Evolutionary conservation across 768 basidiomycete genomes (phyloP).

Genomic region (Nidularia sp.): DNA sequence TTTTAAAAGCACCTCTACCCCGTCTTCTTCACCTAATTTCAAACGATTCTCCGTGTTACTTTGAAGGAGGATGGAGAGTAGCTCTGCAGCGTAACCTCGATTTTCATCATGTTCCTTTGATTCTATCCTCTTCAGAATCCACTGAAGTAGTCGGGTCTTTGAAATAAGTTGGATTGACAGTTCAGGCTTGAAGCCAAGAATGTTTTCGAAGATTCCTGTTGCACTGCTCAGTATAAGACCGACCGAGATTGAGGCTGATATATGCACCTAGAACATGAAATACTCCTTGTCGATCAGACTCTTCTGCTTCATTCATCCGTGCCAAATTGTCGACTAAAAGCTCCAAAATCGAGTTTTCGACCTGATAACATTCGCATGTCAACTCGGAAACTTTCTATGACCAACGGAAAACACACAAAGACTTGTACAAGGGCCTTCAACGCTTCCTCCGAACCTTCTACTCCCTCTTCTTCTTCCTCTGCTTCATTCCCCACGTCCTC

Average conservation of each 20-base stretch:
- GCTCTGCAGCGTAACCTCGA: constrained; percentile 87
- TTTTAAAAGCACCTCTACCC: constrained; percentile 73
- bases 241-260: neutral
- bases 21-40: constrained; percentile 66
- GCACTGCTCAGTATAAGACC: neutral
- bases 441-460: constrained; percentile 59
- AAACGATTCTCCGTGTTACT: constrained; percentile 65
- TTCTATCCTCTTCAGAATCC: constrained; percentile 77
- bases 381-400: constrained; percentile 1
- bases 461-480: constrained; percentile 62
- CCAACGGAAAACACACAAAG: constrained; percentile 50
- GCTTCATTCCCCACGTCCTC: constrained; percentile 89
- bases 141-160: constrained; percentile 72
- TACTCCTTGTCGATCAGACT: constrained; percentile 86
- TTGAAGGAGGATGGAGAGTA: constrained; percentile 89
- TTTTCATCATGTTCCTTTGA: constrained; percentile 82
- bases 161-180: constrained; percentile 66
- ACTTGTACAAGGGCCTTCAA: constrained; percentile 72
- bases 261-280: constrained; percentile 82
- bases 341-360: constrained; percentile 81
- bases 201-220: constrained; percentile 88
- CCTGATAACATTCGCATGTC: constrained; percentile 40
- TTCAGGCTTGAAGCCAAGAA: constrained; percentile 80
- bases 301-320: constrained; percentile 87
- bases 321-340: constrained; percentile 85